Percentiles rank a stretch among this genome's conserved stretches.
Conservation (phyloP, 2,329 filamentous ascomycete genomes). For the Gyromitra esculenta region DNA sequence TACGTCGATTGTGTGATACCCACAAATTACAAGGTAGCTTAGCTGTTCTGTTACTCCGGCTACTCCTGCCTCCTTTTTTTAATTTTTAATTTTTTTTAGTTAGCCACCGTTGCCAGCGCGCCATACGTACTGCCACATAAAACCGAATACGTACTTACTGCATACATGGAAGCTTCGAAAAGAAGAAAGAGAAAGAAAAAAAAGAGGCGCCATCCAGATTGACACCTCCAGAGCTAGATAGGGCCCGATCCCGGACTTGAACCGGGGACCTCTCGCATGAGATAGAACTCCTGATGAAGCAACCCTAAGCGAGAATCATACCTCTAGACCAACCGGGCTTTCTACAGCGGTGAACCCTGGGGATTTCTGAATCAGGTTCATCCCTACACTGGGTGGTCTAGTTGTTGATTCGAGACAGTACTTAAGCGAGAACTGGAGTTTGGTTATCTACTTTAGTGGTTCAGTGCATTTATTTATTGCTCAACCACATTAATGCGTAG, state of each 20-base stretch:
- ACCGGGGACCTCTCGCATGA: conserved; percentile 24
- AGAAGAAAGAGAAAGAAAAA: not conserved
- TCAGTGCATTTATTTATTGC: too few species aligned
- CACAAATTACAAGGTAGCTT: not conserved
- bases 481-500: too few species aligned
- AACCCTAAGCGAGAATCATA: conserved; percentile 34
- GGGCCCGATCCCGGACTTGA: conserved; percentile 26
- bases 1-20: not conserved
- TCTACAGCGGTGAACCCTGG: not conserved
- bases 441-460: too few species aligned
- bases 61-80: not conserved
- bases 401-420: not conserved
- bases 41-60: not conserved
- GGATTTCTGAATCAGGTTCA: not conserved
- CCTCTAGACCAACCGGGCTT: conserved; percentile 17
- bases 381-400: not conserved
- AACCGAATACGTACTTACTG: too few species aligned
- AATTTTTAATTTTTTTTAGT: too few species aligned
- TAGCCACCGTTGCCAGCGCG: not conserved
- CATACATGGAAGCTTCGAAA: too few species aligned
- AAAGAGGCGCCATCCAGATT: not conserved
- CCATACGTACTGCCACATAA: too few species aligned
- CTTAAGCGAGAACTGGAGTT: not conserved
- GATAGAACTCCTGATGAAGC: not conserved
- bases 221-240: not conserved